Evolutionary conservation across 257 asterid species (phyloP).

Genomic region (Perilla frutescens): DNA sequence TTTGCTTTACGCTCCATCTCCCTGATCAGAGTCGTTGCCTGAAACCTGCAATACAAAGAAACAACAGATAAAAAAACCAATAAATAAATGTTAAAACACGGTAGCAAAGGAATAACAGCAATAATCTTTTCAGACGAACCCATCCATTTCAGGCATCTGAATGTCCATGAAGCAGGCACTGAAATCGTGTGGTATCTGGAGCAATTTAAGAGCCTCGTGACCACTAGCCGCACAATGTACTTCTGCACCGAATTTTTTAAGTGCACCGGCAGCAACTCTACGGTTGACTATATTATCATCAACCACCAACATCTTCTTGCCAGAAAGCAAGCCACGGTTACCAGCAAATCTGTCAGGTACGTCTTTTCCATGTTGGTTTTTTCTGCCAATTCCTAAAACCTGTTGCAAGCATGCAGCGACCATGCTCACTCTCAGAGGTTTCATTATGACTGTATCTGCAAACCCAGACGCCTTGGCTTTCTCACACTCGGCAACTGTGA

Average conservation of each 20-base stretch:
- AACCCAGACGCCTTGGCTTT: constrained; percentile 79
- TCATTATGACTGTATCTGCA: constrained; percentile 79
- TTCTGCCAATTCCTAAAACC: constrained; percentile 62
- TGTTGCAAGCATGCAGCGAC: constrained; percentile 86
- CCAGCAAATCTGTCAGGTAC: constrained; percentile 40
- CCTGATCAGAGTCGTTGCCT: constrained; percentile 79
- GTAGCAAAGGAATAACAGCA: not conserved
- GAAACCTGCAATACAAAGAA: constrained; percentile 59
- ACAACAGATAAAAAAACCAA: not conserved
- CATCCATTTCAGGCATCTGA: constrained; percentile 99
- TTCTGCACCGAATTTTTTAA: constrained; percentile 79
- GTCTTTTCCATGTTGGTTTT: constrained; percentile 51
- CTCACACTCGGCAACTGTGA: constrained; percentile 59
- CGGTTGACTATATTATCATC: constrained; percentile 89
- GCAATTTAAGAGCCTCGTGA: constrained; percentile 73
- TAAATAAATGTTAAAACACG: no score
- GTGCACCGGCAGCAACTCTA: constrained; percentile 93
- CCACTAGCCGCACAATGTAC: constrained; percentile 92
- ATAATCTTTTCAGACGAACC: constrained; percentile 50
- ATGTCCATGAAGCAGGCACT: constrained; percentile 98
- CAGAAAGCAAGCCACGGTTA: constrained; percentile 66
- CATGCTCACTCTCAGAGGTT: constrained; percentile 89
- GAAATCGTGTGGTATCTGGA: constrained; percentile 75
- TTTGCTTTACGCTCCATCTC: constrained; percentile 69
- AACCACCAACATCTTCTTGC: constrained; percentile 85